Evolutionary conservation across 2,329 filamentous ascomycete genomes (phyloP).

Genomic region (Fusarium tjaetaba): DNA sequence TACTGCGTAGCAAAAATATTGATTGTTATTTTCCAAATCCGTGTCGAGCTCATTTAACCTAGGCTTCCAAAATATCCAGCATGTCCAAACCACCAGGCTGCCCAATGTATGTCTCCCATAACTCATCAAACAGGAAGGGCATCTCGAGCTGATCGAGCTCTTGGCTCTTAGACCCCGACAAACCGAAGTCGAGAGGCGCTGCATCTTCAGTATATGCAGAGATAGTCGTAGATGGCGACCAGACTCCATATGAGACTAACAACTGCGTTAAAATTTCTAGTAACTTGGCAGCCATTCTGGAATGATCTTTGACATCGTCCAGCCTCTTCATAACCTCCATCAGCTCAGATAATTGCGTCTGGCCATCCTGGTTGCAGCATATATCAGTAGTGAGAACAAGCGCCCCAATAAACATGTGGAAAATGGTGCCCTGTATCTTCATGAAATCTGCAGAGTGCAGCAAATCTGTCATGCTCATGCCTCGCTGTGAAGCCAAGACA

Average conservation of each 20-base stretch:
- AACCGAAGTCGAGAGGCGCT: neutral
- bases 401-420: neutral
- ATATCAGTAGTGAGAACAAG: neutral
- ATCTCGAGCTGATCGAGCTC: fast-evolving
- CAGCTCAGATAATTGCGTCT: neutral
- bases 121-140: neutral
- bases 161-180: fast-evolving
- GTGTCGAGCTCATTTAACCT: fast-evolving
- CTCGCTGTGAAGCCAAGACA: neutral
- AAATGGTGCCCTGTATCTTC: neutral
- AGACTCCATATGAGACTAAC: neutral
- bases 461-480: neutral
- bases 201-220: neutral
- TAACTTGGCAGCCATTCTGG: neutral
- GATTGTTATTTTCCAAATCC: neutral
- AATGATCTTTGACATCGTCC: neutral
- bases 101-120: neutral
- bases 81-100: neutral
- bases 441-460: neutral
- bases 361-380: neutral
- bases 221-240: neutral
- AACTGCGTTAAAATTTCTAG: neutral
- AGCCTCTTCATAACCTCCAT: neutral
- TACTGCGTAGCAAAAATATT: neutral
- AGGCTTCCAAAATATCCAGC: neutral